phyloP scores from a whole-genome alignment of 306 rosid species.

The Abrus precatorius region DNA sequence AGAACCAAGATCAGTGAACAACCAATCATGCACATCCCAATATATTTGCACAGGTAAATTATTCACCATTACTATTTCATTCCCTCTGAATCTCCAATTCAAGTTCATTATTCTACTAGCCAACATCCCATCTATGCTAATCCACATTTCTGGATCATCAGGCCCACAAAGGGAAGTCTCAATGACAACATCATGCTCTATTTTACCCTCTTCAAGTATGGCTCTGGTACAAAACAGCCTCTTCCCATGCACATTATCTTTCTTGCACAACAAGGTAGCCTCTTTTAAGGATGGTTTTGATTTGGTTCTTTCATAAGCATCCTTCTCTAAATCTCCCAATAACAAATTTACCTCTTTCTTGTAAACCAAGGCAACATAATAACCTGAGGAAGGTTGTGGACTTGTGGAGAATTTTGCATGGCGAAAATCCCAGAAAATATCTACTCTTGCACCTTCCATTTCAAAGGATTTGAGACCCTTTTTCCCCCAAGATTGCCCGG shows the following conservation, averaged over 20 bases:
- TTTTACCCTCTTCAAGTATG: slow-evolving; percentile 57
- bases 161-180: slow-evolving; percentile 66
- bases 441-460: slow-evolving; percentile 58
- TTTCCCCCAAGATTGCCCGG: slow-evolving; percentile 66
- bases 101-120: slow-evolving; percentile 67
- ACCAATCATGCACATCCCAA: slow-evolving; percentile 88
- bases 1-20: slow-evolving; percentile 54
- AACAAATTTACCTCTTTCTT: slow-evolving; percentile 61
- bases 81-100: slow-evolving; percentile 85
- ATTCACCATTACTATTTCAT: slow-evolving; percentile 63
- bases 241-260: slow-evolving; percentile 68
- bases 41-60: slow-evolving; percentile 61
- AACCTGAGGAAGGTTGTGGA: slow-evolving; percentile 63
- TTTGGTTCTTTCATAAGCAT: slow-evolving; percentile 65
- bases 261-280: slow-evolving; percentile 66
- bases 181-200: slow-evolving; percentile 66
- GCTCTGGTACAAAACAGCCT: slow-evolving; percentile 64
- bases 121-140: slow-evolving; percentile 64
- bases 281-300: slow-evolving; percentile 59
- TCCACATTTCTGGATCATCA: slow-evolving; percentile 82
- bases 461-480: slow-evolving; percentile 72
- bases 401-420: slow-evolving; percentile 51
- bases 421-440: slow-evolving; percentile 74
- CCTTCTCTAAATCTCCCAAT: slow-evolving; percentile 63
- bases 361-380: slow-evolving; percentile 69